Percentiles rank a stretch among this genome's conserved stretches.
phyloP scores from a whole-genome alignment of 2,329 filamentous ascomycete species.

The Escovopsis weberi region DNA sequence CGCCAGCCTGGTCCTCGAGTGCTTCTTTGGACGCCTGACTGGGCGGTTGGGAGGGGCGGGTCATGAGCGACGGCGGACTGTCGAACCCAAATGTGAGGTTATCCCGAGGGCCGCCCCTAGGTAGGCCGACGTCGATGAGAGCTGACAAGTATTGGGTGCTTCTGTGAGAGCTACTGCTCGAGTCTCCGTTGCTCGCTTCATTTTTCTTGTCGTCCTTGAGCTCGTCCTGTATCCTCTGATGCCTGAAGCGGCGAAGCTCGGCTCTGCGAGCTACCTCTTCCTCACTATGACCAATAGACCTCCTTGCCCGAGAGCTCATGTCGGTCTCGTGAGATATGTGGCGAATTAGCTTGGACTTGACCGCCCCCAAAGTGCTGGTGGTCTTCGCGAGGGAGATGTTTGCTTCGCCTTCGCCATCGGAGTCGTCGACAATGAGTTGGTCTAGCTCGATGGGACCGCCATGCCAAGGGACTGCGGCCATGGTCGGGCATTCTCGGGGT shows the following conservation, averaged over 20 bases:
- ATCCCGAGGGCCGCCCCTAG: slow-evolving; percentile 30
- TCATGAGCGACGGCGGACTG: not conserved
- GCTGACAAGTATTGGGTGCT: slow-evolving; percentile 13
- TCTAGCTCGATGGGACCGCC: slow-evolving; percentile 14
- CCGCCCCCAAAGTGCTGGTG: slow-evolving; percentile 27
- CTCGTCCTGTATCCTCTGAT: slow-evolving; percentile 43
- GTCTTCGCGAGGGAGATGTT: slow-evolving; percentile 14
- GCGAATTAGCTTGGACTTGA: slow-evolving; percentile 30
- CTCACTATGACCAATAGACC: slow-evolving; percentile 30
- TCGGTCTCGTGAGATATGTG: slow-evolving; percentile 32
- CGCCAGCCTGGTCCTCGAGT: not conserved
- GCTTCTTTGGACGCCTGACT: not conserved
- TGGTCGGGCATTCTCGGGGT: not conserved
- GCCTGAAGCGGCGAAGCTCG: slow-evolving; percentile 39
- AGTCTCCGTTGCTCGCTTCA: slow-evolving; percentile 25
- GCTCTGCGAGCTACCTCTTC: slow-evolving; percentile 40
- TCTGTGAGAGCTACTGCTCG: slow-evolving; percentile 13
- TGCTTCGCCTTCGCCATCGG: slow-evolving; percentile 21
- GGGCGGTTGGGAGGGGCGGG: not conserved
- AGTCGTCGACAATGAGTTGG: slow-evolving; percentile 23
- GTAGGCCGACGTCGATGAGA: slow-evolving; percentile 15
- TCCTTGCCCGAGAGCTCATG: slow-evolving; percentile 24
- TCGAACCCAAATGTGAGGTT: slow-evolving; percentile 30
- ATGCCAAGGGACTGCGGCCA: slow-evolving; percentile 1
- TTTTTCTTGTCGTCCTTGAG: slow-evolving; percentile 33